A percentile compares a stretch with the other conserved stretches of the same genome.
Conservation (phyloP, 257 asterid genomes). For the Parsonsia alboflavescens region DNA sequence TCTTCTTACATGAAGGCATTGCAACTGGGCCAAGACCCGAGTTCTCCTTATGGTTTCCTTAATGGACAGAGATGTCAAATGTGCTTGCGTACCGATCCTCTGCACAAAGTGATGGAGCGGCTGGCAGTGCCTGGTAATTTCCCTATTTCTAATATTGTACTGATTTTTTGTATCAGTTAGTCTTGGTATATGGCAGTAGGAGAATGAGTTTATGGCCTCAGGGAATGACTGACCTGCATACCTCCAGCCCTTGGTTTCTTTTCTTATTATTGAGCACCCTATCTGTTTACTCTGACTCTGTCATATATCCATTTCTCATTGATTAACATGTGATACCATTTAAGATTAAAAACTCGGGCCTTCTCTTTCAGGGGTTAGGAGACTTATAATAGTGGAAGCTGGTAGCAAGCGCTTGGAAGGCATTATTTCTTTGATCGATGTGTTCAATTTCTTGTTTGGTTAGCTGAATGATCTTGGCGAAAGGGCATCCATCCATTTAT, state of each 20-base stretch:
- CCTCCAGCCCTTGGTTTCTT: background rate
- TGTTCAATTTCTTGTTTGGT: conserved; percentile 58
- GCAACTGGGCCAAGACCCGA: conserved; percentile 65
- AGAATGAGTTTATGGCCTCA: background rate
- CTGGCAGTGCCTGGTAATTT: conserved; percentile 54
- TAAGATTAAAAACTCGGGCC: background rate
- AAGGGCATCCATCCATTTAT: conserved; percentile 17
- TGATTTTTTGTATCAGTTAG: background rate
- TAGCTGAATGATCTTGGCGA: conserved; percentile 26
- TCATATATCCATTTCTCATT: conserved; percentile 1
- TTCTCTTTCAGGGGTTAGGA: conserved; percentile 49
- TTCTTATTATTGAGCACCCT: background rate
- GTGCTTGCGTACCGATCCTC: conserved; percentile 68
- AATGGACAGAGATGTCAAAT: conserved; percentile 70
- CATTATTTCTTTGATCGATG: conserved; percentile 56
- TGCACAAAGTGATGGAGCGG: conserved; percentile 72
- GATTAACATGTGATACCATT: background rate
- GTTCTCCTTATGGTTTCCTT: conserved; percentile 42
- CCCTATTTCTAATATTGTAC: background rate
- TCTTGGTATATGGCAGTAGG: background rate
- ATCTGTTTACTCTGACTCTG: background rate
- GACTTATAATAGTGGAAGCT: conserved; percentile 71
- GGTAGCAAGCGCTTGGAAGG: conserved; percentile 81
- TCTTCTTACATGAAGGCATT: conserved; percentile 39
- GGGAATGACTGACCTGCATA: background rate